phyloP scores from a whole-genome alignment of 305 asterid species.

The Rubia peregrina region DNA sequence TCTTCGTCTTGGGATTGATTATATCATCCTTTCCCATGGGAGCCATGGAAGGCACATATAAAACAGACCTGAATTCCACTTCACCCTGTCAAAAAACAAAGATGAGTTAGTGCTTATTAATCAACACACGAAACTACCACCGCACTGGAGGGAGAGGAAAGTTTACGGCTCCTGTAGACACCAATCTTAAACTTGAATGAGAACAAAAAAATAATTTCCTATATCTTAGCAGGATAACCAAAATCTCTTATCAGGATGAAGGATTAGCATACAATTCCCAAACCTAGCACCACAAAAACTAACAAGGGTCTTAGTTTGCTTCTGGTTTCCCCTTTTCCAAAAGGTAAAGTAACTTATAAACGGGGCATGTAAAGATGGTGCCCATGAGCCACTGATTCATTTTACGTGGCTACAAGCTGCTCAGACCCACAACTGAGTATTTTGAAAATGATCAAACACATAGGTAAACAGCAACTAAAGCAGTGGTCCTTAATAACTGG shows the following conservation, averaged over 20 bases:
- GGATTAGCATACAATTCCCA: no score
- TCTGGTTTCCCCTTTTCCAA: neutral
- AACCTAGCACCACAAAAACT: neutral
- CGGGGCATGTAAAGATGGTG: neutral
- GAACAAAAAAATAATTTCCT: neutral
- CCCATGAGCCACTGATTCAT: no score
- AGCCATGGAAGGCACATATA: conserved; percentile 76
- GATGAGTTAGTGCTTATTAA: conserved; percentile 8
- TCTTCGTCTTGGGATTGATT: conserved; percentile 79
- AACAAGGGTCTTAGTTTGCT: neutral
- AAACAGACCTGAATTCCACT: conserved; percentile 87
- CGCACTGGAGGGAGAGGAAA: neutral
- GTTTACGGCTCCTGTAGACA: neutral
- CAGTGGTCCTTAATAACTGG: neutral
- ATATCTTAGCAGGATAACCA: neutral
- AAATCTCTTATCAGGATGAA: neutral
- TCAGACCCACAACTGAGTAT: no score
- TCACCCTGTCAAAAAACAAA: conserved; percentile 59
- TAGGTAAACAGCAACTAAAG: no score
- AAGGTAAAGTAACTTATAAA: neutral
- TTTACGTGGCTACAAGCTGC: no score
- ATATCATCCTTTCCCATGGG: conserved; percentile 78
- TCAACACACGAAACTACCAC: neutral
- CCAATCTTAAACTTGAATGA: neutral
- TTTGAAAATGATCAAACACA: no score